A percentile compares a stretch with the other conserved stretches of the same genome.
phyloP scores from a whole-genome alignment of 75 land plant genomes.

The Picea glauca region DNA sequence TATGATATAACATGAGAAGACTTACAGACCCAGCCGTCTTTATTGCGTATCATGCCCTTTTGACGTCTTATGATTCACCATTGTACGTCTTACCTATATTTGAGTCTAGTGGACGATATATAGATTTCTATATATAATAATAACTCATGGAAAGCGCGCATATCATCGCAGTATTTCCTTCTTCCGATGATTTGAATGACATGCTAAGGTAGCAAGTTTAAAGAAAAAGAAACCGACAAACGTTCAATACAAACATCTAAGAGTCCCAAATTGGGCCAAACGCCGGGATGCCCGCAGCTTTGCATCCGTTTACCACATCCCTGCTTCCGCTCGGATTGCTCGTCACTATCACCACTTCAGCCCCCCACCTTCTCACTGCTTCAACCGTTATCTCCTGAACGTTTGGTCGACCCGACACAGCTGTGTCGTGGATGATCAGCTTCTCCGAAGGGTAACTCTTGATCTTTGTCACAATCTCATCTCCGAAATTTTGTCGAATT shows the following conservation, averaged over 20 bases:
- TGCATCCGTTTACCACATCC: conserved; percentile 48
- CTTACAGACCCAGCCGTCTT: too few relatives aligned
- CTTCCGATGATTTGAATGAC: too few relatives aligned
- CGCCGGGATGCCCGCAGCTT: conserved; percentile 47
- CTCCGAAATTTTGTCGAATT: conserved; percentile 47
- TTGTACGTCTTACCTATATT: too few relatives aligned
- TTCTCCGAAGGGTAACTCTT: conserved; percentile 28
- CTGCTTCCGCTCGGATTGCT: conserved; percentile 65
- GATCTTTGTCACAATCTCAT: conserved; percentile 37
- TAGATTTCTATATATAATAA: too few relatives aligned
- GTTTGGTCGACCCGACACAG: conserved; percentile 49
- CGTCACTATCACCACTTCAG: conserved; percentile 59
- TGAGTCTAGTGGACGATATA: too few relatives aligned
- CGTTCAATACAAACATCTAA: background rate
- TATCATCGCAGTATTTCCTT: too few relatives aligned
- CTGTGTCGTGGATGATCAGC: conserved; percentile 56
- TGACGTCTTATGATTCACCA: too few relatives aligned
- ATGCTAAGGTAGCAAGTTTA: too few relatives aligned
- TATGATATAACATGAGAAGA: too few relatives aligned
- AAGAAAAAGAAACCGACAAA: too few relatives aligned
- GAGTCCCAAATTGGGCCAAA: conserved; percentile 74
- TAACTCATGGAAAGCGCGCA: too few relatives aligned
- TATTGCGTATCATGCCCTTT: too few relatives aligned
- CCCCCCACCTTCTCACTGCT: conserved; percentile 33
- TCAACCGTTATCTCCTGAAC: conserved; percentile 38